phyloP scores from a whole-genome alignment of 306 rosid species.

The Begonia masoniana region DNA sequence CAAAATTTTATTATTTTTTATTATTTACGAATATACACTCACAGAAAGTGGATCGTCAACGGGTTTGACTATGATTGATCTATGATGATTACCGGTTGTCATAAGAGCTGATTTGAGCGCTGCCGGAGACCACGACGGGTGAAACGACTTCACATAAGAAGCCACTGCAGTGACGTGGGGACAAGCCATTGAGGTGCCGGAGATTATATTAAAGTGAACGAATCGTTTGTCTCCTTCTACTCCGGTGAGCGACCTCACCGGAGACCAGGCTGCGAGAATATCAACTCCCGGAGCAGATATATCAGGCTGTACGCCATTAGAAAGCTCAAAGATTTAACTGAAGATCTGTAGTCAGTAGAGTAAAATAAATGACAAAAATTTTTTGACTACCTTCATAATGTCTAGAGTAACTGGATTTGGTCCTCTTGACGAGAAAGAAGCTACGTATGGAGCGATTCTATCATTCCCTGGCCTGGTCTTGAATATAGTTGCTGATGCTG shows the following conservation, averaged over 20 bases:
- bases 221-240: background rate
- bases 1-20: too few relatives aligned
- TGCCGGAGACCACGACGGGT: slow-evolving; percentile 39
- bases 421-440: slow-evolving; percentile 39
- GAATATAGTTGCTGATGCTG: slow-evolving; percentile 21
- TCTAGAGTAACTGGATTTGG: slow-evolving; percentile 22
- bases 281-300: slow-evolving; percentile 1
- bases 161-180: slow-evolving; percentile 21
- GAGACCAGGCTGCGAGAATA: slow-evolving; percentile 26
- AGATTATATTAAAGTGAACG: slow-evolving; percentile 11
- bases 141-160: slow-evolving; percentile 29
- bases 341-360: too few relatives aligned
- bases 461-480: slow-evolving; percentile 11
- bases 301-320: slow-evolving; percentile 8
- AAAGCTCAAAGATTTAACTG: background rate
- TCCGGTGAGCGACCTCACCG: slow-evolving; percentile 2
- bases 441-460: slow-evolving; percentile 17
- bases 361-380: too few relatives aligned
- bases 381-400: slow-evolving; percentile 26
- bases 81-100: slow-evolving; percentile 23
- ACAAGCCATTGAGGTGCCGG: slow-evolving; percentile 33
- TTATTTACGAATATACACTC: too few relatives aligned
- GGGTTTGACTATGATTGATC: too few relatives aligned
- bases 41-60: too few relatives aligned
- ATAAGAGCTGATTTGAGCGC: slow-evolving; percentile 31